Evolutionary conservation across 805 yeast genomes (phyloP).

Genomic region (Teunomyces barrocoloradensis): DNA sequence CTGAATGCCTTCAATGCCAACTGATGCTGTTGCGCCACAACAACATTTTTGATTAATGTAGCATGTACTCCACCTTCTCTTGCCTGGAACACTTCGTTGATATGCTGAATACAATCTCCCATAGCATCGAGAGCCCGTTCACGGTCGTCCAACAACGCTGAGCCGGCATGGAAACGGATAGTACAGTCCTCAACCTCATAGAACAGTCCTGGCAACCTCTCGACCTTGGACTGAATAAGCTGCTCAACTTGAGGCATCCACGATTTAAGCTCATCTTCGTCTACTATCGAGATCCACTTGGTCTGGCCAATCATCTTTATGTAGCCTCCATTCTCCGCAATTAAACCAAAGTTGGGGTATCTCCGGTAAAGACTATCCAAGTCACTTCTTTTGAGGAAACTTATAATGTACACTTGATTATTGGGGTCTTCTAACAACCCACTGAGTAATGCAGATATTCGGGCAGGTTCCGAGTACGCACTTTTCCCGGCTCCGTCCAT

Average conservation of each 20-base stretch:
- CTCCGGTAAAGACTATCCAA: slow-evolving; percentile 68
- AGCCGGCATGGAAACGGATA: slow-evolving; percentile 72
- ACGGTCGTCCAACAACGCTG: slow-evolving; percentile 54
- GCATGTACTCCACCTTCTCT: slow-evolving; percentile 65
- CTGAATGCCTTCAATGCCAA: slow-evolving; percentile 56
- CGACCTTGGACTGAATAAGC: slow-evolving; percentile 59
- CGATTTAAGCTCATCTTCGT: slow-evolving; percentile 41
- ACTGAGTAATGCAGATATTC: slow-evolving; percentile 53
- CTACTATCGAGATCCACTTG: slow-evolving; percentile 63
- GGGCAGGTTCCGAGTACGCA: slow-evolving; percentile 53
- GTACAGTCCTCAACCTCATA: slow-evolving; percentile 74
- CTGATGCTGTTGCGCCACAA: slow-evolving; percentile 68
- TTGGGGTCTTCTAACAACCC: slow-evolving; percentile 56
- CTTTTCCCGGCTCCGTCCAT: slow-evolving; percentile 16
- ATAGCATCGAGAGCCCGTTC: slow-evolving; percentile 66
- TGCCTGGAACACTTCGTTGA: slow-evolving; percentile 66
- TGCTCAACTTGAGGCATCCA: slow-evolving; percentile 62
- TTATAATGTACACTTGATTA: slow-evolving; percentile 70
- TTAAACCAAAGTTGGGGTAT: slow-evolving; percentile 68
- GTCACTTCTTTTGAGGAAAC: slow-evolving; percentile 60
- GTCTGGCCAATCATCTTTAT: slow-evolving; percentile 52
- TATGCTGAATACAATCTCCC: slow-evolving; percentile 83
- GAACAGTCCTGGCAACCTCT: slow-evolving; percentile 76
- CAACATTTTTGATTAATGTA: slow-evolving; percentile 61
- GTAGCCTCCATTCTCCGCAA: slow-evolving; percentile 90